Conservation (phyloP, 768 basidiomycete genomes). For the Suillus bovinus region DNA sequence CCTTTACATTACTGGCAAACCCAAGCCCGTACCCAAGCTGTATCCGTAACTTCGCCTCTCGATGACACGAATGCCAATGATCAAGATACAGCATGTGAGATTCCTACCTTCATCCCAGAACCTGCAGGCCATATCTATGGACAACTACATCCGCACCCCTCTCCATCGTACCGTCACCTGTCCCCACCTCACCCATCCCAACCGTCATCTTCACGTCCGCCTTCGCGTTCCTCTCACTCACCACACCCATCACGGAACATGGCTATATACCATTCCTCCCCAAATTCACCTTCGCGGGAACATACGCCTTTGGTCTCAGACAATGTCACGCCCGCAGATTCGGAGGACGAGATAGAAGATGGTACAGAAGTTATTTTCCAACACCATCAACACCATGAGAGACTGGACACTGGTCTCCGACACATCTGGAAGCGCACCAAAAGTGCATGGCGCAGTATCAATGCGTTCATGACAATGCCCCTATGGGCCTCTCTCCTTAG, state of each 20-base stretch:
- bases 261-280: conserved; percentile 64
- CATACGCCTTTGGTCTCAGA: neutral
- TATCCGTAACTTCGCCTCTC: neutral
- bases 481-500: conserved; percentile 79
- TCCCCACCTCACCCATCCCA: neutral
- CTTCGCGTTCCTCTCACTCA: neutral
- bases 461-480: conserved; percentile 36
- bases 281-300: conserved; percentile 45
- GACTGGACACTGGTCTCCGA: conserved; percentile 20
- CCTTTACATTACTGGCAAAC: neutral
- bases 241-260: conserved; percentile 26
- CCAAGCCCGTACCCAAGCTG: neutral
- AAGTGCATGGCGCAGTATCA: neutral
- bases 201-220: neutral
- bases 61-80: neutral
- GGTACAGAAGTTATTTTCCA: conserved; percentile 18
- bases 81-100: neutral
- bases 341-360: conserved; percentile 18
- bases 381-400: conserved; percentile 20
- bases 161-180: neutral
- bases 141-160: neutral
- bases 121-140: neutral
- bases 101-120: neutral
- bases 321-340: conserved; percentile 6
- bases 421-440: neutral